Percentiles rank a stretch among this genome's conserved stretches.
Evolutionary conservation across 2,329 filamentous ascomycete species (phyloP).

Genomic region (Pseudopithomyces chartarum): DNA sequence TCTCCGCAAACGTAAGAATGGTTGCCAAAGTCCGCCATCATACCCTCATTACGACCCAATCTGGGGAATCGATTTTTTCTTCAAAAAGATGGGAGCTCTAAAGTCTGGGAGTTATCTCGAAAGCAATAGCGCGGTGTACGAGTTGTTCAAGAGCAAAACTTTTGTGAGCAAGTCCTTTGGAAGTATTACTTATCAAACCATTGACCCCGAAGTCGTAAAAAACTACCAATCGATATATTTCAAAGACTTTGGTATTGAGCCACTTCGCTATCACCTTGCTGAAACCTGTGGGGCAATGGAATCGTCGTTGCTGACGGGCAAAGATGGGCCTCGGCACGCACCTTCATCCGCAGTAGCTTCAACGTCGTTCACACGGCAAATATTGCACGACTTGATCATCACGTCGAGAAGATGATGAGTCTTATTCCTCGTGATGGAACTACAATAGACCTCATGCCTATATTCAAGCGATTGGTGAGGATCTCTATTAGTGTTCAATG

Average conservation of each 20-base stretch:
- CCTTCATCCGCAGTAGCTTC: conserved; percentile 5
- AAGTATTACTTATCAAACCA: conserved; percentile 7
- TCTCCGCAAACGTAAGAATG: conserved; percentile 3
- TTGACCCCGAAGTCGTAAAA: conserved; percentile 13
- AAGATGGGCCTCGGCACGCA: conserved; percentile 1
- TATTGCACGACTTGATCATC: conserved; percentile 6
- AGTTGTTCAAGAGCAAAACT: conserved; percentile 7
- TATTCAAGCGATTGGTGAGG: conserved; percentile 12
- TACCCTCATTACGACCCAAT: conserved; percentile 27
- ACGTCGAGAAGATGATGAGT: conserved; percentile 8
- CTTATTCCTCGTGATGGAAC: conserved; percentile 7
- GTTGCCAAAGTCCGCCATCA: conserved; percentile 14
- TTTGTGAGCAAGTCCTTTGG: conserved; percentile 10
- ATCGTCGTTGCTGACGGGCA: conserved; percentile 7
- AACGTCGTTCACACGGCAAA: conserved; percentile 9
- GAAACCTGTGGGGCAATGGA: conserved; percentile 13
- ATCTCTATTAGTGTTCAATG: not conserved
- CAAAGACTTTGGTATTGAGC: conserved; percentile 11
- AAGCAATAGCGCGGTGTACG: not conserved
- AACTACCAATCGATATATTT: conserved; percentile 6
- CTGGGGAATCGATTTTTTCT: conserved; percentile 23
- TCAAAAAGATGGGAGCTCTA: conserved; percentile 17
- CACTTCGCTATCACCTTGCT: conserved; percentile 9
- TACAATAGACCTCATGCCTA: conserved; percentile 9
- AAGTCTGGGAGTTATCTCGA: conserved; percentile 8